Percentiles rank a stretch among this genome's conserved stretches.
phyloP scores from a whole-genome alignment of 2,329 filamentous ascomycete species.

The Pseudogymnoascus sp. region DNA sequence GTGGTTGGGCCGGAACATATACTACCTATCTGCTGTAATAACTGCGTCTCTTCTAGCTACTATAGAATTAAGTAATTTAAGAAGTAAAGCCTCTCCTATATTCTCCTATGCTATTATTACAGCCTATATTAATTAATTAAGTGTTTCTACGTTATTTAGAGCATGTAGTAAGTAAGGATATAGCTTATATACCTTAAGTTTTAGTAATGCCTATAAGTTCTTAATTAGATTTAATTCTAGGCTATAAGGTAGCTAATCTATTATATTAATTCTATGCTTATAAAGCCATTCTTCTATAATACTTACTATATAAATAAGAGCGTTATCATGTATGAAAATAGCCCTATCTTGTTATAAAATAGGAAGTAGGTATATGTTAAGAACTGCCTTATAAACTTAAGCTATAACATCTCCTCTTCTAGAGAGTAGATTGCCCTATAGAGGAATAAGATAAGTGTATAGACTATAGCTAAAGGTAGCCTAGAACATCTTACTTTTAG shows the following conservation, averaged over 20 bases:
- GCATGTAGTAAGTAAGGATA: conserved; percentile 11
- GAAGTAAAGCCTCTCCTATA: conserved; percentile 9
- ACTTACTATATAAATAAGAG: background rate
- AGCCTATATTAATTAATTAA: conserved; percentile 11
- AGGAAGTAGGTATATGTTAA: too few species aligned
- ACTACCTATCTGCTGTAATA: conserved; percentile 15
- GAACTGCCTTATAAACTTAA: background rate
- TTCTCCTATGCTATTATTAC: conserved; percentile 12
- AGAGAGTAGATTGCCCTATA: background rate
- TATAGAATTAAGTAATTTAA: conserved; percentile 12
- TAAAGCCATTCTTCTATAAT: background rate
- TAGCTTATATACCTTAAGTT: conserved; percentile 9
- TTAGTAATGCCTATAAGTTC: background rate
- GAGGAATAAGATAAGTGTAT: background rate
- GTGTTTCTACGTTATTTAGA: conserved; percentile 6
- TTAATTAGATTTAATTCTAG: background rate
- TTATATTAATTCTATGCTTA: background rate
- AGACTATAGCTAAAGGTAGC: background rate
- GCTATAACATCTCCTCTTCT: background rate
- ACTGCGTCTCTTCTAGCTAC: conserved; percentile 8
- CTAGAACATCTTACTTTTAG: background rate
- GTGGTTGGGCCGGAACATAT: too few species aligned
- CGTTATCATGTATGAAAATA: background rate
- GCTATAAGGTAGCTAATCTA: background rate
- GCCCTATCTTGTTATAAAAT: too few species aligned